phyloP scores from a whole-genome alignment of 441 rosid species.

The Capsella rubella region DNA sequence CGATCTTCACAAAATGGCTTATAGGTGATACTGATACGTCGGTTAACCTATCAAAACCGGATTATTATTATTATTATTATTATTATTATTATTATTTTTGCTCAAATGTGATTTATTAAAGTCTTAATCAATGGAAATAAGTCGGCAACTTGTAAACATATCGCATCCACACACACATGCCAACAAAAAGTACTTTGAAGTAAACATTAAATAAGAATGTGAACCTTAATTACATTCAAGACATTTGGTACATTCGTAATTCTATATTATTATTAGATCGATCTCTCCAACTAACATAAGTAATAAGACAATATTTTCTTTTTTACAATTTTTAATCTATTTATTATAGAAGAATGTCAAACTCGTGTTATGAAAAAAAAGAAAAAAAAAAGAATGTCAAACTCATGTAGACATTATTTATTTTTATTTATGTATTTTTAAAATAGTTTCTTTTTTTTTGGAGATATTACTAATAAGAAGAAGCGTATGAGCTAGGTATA shows the following conservation, averaged over 20 bases:
- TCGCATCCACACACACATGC: slow-evolving; percentile 31
- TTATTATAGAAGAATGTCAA: slow-evolving; percentile 38
- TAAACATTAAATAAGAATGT: slow-evolving; percentile 37
- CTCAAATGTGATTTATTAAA: no score
- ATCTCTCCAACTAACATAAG: slow-evolving; percentile 21
- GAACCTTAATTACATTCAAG: slow-evolving; percentile 21
- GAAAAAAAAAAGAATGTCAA: slow-evolving; percentile 34
- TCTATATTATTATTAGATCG: not conserved
- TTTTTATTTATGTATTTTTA: not conserved
- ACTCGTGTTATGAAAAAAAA: slow-evolving; percentile 20
- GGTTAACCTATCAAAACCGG: not conserved
- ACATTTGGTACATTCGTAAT: slow-evolving; percentile 31
- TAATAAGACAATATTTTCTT: slow-evolving; percentile 26
- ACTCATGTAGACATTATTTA: slow-evolving; percentile 28
- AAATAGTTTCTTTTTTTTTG: slow-evolving; percentile 20
- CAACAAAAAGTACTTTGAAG: slow-evolving; percentile 32
- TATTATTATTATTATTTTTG: not conserved
- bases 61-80: no score
- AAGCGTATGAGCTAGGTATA: slow-evolving; percentile 36
- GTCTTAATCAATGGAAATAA: not conserved
- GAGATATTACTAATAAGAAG: slow-evolving; percentile 29
- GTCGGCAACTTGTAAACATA: slow-evolving; percentile 34
- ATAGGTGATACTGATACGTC: not conserved
- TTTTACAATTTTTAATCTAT: slow-evolving; percentile 18
- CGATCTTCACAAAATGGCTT: not conserved